Conservation (phyloP, 208 protist genomes). For the Zelonia costaricensis region DNA sequence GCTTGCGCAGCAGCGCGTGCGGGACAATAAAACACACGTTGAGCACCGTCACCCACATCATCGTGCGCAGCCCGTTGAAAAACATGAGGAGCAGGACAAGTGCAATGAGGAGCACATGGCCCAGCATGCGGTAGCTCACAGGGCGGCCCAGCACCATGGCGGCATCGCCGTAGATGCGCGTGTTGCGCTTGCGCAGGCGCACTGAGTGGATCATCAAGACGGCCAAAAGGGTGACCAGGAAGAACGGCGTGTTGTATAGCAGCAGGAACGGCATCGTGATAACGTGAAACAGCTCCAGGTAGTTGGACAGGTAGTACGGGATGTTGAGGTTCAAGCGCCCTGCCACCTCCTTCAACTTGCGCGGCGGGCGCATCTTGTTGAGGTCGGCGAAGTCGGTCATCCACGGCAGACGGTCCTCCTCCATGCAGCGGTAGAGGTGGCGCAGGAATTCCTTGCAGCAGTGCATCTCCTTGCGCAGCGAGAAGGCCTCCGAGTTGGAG, state of each 20-base stretch:
- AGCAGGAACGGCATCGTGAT: conserved; percentile 69
- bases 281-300: conserved; percentile 61
- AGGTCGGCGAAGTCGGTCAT: conserved; percentile 62
- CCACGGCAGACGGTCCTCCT: conserved; percentile 76
- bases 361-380: conserved; percentile 51
- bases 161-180: conserved; percentile 20
- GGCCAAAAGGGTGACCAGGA: conserved; percentile 38
- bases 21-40: conserved; percentile 61
- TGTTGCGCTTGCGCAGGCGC: conserved; percentile 28
- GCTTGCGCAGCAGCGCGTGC: conserved; percentile 66
- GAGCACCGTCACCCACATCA: conserved; percentile 41
- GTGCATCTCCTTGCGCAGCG: conserved; percentile 24
- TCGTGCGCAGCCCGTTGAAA: conserved; percentile 50
- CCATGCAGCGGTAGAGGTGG: conserved; percentile 26
- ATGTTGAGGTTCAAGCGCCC: conserved; percentile 81
- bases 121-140: conserved; percentile 51
- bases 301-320: conserved; percentile 84
- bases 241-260: conserved; percentile 60
- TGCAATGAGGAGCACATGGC: conserved; percentile 36
- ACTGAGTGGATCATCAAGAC: conserved; percentile 47
- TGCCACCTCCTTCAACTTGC: conserved; percentile 42
- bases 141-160: conserved; percentile 36
- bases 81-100: conserved; percentile 45
- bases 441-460: conserved; percentile 15
- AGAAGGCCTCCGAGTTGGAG: conserved; percentile 25